phyloP scores from a whole-genome alignment of 768 basidiomycete species.

The Trametes meyenii region DNA sequence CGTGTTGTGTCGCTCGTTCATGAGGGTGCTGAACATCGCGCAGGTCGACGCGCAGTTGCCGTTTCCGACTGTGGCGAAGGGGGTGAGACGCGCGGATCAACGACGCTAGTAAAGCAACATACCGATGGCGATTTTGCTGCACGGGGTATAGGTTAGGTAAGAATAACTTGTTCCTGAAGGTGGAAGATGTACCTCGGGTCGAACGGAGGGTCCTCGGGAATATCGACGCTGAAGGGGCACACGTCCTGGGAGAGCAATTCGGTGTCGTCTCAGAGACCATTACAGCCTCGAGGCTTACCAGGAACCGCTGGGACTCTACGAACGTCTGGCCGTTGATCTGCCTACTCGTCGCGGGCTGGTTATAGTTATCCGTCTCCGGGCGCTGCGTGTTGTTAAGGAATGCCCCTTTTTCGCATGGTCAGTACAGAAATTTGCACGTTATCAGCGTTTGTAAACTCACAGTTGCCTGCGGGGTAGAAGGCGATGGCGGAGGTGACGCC shows the following conservation, averaged over 20 bases:
- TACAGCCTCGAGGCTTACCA: conserved; percentile 37
- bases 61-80: conserved; percentile 26
- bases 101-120: not conserved
- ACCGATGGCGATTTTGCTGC: conserved; percentile 33
- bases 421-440: not conserved
- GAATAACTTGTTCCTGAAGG: not conserved
- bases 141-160: not conserved
- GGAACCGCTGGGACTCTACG: conserved; percentile 38
- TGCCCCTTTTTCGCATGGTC: conserved; percentile 23
- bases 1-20: conserved; percentile 57
- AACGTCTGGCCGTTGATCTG: conserved; percentile 35
- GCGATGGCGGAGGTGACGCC: conserved; percentile 39
- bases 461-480: conserved; percentile 57
- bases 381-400: conserved; percentile 37
- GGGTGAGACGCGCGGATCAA: not conserved
- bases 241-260: conserved; percentile 36
- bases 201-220: conserved; percentile 52
- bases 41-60: conserved; percentile 60
- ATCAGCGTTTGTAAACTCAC: conserved; percentile 34
- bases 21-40: conserved; percentile 63
- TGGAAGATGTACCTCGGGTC: conserved; percentile 39
- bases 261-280: not conserved
- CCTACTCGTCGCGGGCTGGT: conserved; percentile 31
- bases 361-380: conserved; percentile 34
- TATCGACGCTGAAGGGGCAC: conserved; percentile 35